Conservation (phyloP, 768 basidiomycete genomes). For the Pisolithus microcarpus region DNA sequence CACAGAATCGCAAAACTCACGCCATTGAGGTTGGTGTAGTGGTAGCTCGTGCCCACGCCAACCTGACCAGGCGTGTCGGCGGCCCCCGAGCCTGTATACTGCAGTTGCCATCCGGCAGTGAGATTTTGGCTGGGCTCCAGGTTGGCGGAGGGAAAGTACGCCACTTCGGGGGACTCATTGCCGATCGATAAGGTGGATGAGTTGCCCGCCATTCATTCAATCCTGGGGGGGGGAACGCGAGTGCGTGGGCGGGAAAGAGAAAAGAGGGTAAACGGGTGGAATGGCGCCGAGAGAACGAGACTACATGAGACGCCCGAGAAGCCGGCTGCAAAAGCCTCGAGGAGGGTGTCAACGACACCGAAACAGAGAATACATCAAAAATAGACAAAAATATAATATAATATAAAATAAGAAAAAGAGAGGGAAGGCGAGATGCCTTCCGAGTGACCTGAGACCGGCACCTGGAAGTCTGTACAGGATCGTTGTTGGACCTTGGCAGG, state of each 20-base stretch:
- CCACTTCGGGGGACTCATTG: slow-evolving; percentile 59
- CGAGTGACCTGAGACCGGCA: no score
- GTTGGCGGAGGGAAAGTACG: slow-evolving; percentile 56
- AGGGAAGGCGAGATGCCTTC: no score
- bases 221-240: slow-evolving; percentile 1
- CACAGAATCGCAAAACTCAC: slow-evolving; percentile 52
- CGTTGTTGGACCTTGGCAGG: background rate
- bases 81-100: slow-evolving; percentile 47
- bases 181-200: slow-evolving; percentile 42
- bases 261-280: slow-evolving; percentile 6
- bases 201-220: slow-evolving; percentile 29
- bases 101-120: slow-evolving; percentile 61
- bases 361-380: background rate
- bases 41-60: slow-evolving; percentile 51
- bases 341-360: slow-evolving; percentile 8
- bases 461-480: background rate
- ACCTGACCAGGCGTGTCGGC: slow-evolving; percentile 33
- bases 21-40: slow-evolving; percentile 54
- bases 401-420: no score
- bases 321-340: slow-evolving; percentile 22
- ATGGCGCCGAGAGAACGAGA: slow-evolving; percentile 3
- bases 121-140: slow-evolving; percentile 43
- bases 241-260: slow-evolving; percentile 1
- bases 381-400: background rate
- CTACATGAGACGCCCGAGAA: slow-evolving; percentile 13